Percentiles rank a stretch among this genome's conserved stretches.
Evolutionary conservation across 192 early-diverging fungal genomes (phyloP).

Genomic region (Chytriomyces confervae): DNA sequence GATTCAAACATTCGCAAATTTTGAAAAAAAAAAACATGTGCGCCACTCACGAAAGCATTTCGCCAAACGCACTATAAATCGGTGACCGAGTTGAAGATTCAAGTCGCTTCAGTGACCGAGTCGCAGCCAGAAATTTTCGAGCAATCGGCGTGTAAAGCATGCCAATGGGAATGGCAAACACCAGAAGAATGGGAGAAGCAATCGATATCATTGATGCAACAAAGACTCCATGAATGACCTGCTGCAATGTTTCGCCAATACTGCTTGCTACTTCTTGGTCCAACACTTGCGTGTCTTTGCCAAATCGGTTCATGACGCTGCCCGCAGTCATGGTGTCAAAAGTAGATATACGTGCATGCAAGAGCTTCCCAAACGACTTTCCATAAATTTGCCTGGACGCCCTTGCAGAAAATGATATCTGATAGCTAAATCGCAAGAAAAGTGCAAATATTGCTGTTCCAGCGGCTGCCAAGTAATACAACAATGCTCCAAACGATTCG

Average conservation of each 20-base stretch:
- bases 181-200: conserved; percentile 29
- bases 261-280: conserved; percentile 51
- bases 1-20: conserved; percentile 11
- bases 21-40: neutral
- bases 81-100: conserved; percentile 70
- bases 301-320: conserved; percentile 78
- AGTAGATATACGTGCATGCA: conserved; percentile 46
- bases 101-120: conserved; percentile 64
- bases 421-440: conserved; percentile 20
- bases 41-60: conserved; percentile 29
- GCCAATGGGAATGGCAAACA: conserved; percentile 32
- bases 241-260: conserved; percentile 39
- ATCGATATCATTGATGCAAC: conserved; percentile 24
- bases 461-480: conserved; percentile 15
- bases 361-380: conserved; percentile 35
- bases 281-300: conserved; percentile 74
- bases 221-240: conserved; percentile 24
- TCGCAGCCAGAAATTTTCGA: conserved; percentile 53
- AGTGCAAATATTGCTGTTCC: conserved; percentile 17
- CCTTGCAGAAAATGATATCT: conserved; percentile 27
- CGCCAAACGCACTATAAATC: conserved; percentile 52
- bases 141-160: conserved; percentile 78
- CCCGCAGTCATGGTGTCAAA: conserved; percentile 51
- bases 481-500: neutral
- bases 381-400: conserved; percentile 45